phyloP scores from a whole-genome alignment of 495 filamentous ascomycete species.

The Cercophora newfieldiana region DNA sequence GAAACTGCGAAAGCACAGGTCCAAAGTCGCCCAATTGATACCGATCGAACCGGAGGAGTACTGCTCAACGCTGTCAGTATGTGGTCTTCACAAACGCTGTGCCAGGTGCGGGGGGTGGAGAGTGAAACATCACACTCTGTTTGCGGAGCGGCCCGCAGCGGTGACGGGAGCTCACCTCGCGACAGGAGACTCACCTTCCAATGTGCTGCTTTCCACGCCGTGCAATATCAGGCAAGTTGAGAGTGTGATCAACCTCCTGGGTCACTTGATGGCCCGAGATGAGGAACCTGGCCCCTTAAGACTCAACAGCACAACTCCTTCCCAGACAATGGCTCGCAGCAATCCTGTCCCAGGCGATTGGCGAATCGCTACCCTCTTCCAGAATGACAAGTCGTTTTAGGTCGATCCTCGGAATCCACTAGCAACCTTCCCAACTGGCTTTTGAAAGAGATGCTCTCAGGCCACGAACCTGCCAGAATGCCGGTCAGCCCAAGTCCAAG shows the following conservation, averaged over 20 bases:
- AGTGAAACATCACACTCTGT: not conserved
- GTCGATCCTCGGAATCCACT: constrained; percentile 33
- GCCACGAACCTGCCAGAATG: constrained; percentile 23
- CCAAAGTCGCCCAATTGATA: not conserved
- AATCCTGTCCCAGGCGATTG: constrained; percentile 22
- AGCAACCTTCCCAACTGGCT: not conserved
- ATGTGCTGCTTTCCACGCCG: not conserved
- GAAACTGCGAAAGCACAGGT: not conserved
- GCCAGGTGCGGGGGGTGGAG: not conserved
- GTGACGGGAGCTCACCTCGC: not conserved
- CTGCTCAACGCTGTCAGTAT: not conserved
- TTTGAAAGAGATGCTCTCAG: not conserved
- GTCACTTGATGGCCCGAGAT: not conserved
- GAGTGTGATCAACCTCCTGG: not conserved
- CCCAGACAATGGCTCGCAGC: not conserved
- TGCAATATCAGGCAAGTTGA: not conserved
- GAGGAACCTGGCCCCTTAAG: not conserved
- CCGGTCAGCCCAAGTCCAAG: constrained; percentile 1
- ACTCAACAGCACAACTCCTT: not conserved
- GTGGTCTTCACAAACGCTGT: not conserved
- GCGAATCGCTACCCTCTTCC: constrained; percentile 7
- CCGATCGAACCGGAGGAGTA: not conserved
- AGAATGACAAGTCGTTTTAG: constrained; percentile 40
- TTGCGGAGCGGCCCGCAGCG: not conserved
- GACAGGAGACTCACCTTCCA: not conserved